Base-by-base conservation (phyloP, 345 rosid species). In the Eucalyptus sp. region DNA sequence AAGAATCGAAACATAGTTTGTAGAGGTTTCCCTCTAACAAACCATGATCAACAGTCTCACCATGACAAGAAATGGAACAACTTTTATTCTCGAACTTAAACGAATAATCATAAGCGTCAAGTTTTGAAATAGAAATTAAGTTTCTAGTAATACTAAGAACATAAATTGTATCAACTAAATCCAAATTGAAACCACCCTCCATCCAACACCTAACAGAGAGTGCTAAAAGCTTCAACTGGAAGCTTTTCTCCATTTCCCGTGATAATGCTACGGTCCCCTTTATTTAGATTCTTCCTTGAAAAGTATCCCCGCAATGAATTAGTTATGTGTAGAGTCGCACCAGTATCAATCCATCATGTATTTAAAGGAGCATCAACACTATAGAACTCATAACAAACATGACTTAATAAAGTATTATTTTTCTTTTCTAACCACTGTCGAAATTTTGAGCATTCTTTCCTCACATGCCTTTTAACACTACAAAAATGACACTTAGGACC, bases 361-460 rank as follows among this genome's bases (percentile, higher is more conserved):
- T 52, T 52, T 52, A 52, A 52, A 52, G 24, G 56, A 52, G 56
- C 56, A 17, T 52, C 22, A 52, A 52, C 22, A 52, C 2, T 1
- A 3, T 29, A 64, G 17, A n/a, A 64, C 37, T 29, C 71, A 64
- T n/a, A n/a, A 64, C 37, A 64, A 64, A 64, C 29, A 29, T 64
- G 17, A 64, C 18, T 13, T 64, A 64, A 64, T 64, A 7, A 64
- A 64, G 17, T 64, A 13, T 29, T 64, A 29, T 0, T 13, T 62
- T 64, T 64, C 18, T 64, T 64, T n/a, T 64, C 37, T 5, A 64
- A 7, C 9, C 4, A 64, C 0, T 13, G 0, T 13, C 1, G 5
- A 7, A 29, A 56, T 56, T 56, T 56, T 56, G 27, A 56, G 62
- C 62, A 56, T 24, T 9, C 62, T 56, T 56, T 56, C 12, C 29